These are phyloP conservation scores for Rugosomyces carneus DNA, from an alignment of 1,284 basidiomycete species.

Conservation along the genomic window DNA sequence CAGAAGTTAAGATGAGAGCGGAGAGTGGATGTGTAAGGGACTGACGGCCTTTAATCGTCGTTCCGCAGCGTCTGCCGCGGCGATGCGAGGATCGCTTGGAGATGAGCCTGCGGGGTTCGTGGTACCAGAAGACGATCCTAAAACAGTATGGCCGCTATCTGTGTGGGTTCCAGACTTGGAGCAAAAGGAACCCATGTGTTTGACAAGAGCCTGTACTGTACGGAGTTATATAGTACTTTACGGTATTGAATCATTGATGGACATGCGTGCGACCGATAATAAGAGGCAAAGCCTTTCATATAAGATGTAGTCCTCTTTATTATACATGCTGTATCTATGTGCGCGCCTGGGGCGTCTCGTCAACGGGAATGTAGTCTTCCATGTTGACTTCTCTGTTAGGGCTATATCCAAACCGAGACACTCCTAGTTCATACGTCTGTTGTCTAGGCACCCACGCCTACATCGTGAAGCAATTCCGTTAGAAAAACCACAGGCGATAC, in stretches of 20 bases:
- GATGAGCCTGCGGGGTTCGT: constrained; percentile 22
- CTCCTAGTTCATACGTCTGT: constrained; percentile 42
- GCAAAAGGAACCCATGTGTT: constrained; percentile 59
- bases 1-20: constrained; percentile 16
- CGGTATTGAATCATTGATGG: not conserved
- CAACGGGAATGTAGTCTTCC: constrained; percentile 38
- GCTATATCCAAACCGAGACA: constrained; percentile 37
- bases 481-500: not conserved
- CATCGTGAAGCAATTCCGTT: not conserved
- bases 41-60: constrained; percentile 56
- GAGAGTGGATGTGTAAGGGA: constrained; percentile 14
- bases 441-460: constrained; percentile 58
- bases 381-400: constrained; percentile 25
- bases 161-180: constrained; percentile 50
- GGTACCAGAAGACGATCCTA: constrained; percentile 31
- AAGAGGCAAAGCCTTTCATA: too few relatives aligned
- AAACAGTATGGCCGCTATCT: constrained; percentile 46
- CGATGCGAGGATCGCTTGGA: constrained; percentile 45
- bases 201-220: not conserved
- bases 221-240: not conserved
- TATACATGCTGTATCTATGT: not conserved
- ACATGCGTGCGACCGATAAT: too few relatives aligned
- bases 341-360: constrained; percentile 15
- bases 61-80: constrained; percentile 68
- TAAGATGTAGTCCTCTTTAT: too few relatives aligned